These are phyloP conservation scores for Teratosphaeria nubilosa DNA, from an alignment of 2,329 filamentous ascomycete genomes.

Conservation along the genomic window DNA sequence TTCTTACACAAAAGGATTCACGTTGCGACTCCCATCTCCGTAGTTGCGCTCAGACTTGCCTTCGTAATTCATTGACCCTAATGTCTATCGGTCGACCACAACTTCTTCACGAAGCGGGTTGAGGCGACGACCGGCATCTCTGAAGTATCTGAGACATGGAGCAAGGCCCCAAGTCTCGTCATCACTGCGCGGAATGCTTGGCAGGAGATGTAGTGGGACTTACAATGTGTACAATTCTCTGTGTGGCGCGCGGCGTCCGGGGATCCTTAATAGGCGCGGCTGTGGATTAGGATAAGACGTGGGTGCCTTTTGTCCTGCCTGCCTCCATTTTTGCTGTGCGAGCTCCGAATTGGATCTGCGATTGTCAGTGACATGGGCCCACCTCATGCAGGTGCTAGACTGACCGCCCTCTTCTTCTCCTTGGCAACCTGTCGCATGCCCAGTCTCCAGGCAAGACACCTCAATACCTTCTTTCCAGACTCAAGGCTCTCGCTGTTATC, in stretches of 20 bases:
- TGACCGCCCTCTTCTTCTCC: slow-evolving; percentile 88
- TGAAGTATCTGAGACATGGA: slow-evolving; percentile 21
- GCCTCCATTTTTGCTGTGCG: slow-evolving; percentile 40
- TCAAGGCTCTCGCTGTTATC: slow-evolving; percentile 14
- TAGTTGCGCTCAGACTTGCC: slow-evolving; percentile 21
- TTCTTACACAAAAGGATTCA: neutral
- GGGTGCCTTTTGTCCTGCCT: slow-evolving; percentile 39
- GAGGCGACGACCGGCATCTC: slow-evolving; percentile 14
- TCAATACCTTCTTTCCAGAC: slow-evolving; percentile 68
- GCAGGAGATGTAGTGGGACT: neutral
- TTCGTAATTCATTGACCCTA: slow-evolving; percentile 16
- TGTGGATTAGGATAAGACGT: slow-evolving; percentile 26
- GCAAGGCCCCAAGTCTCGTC: slow-evolving; percentile 10
- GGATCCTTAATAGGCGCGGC: neutral
- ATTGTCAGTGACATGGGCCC: neutral
- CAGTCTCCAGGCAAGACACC: slow-evolving; percentile 64
- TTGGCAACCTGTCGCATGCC: slow-evolving; percentile 60
- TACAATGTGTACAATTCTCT: neutral
- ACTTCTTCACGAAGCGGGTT: slow-evolving; percentile 12
- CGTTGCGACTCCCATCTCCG: neutral
- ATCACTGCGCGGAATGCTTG: slow-evolving; percentile 12
- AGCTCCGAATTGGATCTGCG: slow-evolving; percentile 34
- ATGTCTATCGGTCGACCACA: slow-evolving; percentile 15
- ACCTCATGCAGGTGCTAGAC: slow-evolving; percentile 21
- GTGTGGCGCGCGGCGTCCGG: neutral